These are phyloP conservation scores for Peniophora sp. DNA, from an alignment of 1,284 basidiomycete genomes.

Conservation along the genomic window DNA sequence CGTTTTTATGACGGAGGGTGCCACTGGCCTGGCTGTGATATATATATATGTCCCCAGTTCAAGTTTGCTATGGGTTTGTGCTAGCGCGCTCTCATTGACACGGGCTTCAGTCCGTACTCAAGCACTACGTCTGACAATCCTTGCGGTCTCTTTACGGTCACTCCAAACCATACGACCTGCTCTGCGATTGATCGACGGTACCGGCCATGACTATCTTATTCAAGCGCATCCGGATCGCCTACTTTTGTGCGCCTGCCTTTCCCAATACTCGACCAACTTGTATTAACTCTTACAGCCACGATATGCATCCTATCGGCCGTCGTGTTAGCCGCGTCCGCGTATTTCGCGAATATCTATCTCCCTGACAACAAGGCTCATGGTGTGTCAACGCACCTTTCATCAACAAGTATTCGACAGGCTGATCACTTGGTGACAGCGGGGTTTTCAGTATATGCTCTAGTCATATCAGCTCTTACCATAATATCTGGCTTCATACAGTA, in stretches of 20 bases:
- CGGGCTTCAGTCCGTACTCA: no score
- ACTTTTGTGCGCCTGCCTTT: constrained; percentile 8
- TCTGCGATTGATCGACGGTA: no score
- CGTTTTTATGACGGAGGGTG: no score
- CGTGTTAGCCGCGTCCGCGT: constrained; percentile 58
- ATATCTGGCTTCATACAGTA: constrained; percentile 49
- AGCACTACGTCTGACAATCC: no score
- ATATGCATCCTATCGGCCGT: constrained; percentile 54
- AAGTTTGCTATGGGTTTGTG: no score
- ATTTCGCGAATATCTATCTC: constrained; percentile 40
- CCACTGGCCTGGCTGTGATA: no score
- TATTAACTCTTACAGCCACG: constrained; percentile 29
- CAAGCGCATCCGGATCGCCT: constrained; percentile 8
- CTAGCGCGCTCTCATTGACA: no score
- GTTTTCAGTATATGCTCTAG: constrained; percentile 58
- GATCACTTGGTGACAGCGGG: constrained; percentile 36
- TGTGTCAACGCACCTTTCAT: neutral
- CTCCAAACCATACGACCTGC: no score
- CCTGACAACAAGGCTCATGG: constrained; percentile 38
- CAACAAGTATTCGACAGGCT: no score
- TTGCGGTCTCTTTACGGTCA: no score
- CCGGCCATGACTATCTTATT: constrained; percentile 9
- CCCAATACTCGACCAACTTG: neutral
- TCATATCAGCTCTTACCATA: constrained; percentile 58
- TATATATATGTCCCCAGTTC: no score